Evolutionary conservation across 805 yeast species (phyloP).

Genomic region (Yarrowia keelungensis): DNA sequence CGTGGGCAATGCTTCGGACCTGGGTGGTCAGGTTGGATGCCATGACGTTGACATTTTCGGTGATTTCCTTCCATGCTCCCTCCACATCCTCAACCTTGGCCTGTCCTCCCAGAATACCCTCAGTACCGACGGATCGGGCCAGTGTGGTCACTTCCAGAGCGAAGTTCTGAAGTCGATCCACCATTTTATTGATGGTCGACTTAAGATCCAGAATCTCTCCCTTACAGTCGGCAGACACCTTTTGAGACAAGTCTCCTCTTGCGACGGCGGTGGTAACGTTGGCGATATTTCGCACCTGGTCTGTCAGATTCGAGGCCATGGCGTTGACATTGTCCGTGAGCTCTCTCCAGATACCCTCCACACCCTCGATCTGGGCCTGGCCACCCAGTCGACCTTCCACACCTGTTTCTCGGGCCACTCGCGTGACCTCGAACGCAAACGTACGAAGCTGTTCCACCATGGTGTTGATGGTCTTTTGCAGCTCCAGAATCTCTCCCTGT

Average conservation of each 20-base stretch:
- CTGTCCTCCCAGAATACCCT: slow-evolving; percentile 88
- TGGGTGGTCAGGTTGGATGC: slow-evolving; percentile 86
- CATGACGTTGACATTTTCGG: slow-evolving; percentile 87
- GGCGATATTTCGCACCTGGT: slow-evolving; percentile 87
- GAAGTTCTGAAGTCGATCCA: slow-evolving; percentile 78
- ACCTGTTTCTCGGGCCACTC: slow-evolving; percentile 89
- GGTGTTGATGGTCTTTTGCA: slow-evolving; percentile 85
- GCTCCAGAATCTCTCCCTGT: slow-evolving; percentile 85
- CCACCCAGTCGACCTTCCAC: slow-evolving; percentile 90
- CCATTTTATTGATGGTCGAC: slow-evolving; percentile 87
- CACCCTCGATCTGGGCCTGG: slow-evolving; percentile 79
- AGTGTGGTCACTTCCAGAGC: slow-evolving; percentile 86
- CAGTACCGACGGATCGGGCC: slow-evolving; percentile 88
- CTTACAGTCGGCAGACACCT: slow-evolving; percentile 85
- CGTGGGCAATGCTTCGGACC: slow-evolving; percentile 87
- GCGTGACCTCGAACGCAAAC: slow-evolving; percentile 84
- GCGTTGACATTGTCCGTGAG: slow-evolving; percentile 87
- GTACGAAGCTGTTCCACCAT: slow-evolving; percentile 87
- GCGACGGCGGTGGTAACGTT: slow-evolving; percentile 90
- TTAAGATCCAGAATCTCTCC: slow-evolving; percentile 81
- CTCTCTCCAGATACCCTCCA: slow-evolving; percentile 88
- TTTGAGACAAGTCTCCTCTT: slow-evolving; percentile 78
- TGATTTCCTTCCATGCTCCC: slow-evolving; percentile 86
- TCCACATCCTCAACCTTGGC: slow-evolving; percentile 80
- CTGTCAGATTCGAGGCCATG: slow-evolving; percentile 86